These are phyloP conservation scores for Scutellaria barbata DNA, from an alignment of 257 asterid species.

Conservation along the genomic window DNA sequence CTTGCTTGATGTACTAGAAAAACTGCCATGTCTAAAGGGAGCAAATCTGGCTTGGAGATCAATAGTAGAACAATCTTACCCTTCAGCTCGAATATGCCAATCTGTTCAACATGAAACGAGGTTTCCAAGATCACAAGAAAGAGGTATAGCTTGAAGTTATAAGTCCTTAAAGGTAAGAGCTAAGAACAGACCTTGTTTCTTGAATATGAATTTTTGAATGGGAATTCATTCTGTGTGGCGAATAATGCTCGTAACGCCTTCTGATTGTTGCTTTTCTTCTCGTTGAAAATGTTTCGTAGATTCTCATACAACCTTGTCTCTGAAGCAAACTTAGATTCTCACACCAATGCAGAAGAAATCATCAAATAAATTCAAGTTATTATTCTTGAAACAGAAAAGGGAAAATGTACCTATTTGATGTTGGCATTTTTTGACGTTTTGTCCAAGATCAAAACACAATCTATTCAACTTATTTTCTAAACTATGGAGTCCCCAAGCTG, in stretches of 20 bases:
- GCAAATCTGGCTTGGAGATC: slow-evolving; percentile 64
- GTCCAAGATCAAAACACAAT: slow-evolving; percentile 47
- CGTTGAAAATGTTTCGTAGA: slow-evolving; percentile 47
- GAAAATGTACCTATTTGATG: slow-evolving; percentile 57
- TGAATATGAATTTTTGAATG: slow-evolving; percentile 51
- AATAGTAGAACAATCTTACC: slow-evolving; percentile 67
- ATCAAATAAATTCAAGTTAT: not conserved
- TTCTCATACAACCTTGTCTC: slow-evolving; percentile 55
- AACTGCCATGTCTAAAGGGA: slow-evolving; percentile 53
- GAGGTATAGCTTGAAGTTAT: not conserved
- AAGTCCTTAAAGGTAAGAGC: not conserved
- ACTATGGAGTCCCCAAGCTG: slow-evolving; percentile 59
- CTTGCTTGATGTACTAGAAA: slow-evolving; percentile 56
- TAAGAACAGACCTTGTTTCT: slow-evolving; percentile 46
- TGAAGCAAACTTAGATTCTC: slow-evolving; percentile 38
- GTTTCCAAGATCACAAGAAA: not conserved
- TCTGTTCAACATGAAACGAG: slow-evolving; percentile 43
- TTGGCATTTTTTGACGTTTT: slow-evolving; percentile 46
- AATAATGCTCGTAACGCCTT: slow-evolving; percentile 55
- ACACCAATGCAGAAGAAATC: not conserved
- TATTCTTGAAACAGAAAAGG: not conserved
- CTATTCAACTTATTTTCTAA: slow-evolving; percentile 52
- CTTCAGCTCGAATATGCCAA: slow-evolving; percentile 55
- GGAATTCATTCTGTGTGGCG: slow-evolving; percentile 46
- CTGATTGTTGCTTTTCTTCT: slow-evolving; percentile 58